phyloP scores from a whole-genome alignment of 106 monocot species.

The Platanthera guangdongensis region DNA sequence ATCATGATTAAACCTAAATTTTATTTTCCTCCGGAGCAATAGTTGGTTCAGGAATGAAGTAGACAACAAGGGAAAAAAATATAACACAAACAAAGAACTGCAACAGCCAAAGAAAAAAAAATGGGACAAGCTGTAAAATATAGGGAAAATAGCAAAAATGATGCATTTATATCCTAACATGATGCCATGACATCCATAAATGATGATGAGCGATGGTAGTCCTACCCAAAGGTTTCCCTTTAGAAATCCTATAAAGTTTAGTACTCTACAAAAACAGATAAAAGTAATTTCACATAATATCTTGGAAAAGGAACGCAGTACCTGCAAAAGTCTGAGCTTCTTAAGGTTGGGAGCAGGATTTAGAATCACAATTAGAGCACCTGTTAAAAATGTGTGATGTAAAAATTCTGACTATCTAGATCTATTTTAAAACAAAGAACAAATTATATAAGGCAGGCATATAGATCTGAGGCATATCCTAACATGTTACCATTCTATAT shows the following conservation, averaged over 20 bases:
- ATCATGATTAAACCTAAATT: constrained; percentile 27
- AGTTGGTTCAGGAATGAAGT: constrained; percentile 84
- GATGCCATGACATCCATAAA: neutral
- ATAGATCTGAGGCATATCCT: too few species aligned
- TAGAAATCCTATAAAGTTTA: constrained; percentile 92
- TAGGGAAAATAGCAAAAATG: neutral
- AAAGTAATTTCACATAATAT: neutral
- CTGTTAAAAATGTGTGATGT: constrained; percentile 19
- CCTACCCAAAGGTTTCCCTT: constrained; percentile 97
- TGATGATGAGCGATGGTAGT: neutral
- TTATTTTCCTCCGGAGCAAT: constrained; percentile 28
- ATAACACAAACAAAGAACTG: constrained; percentile 92
- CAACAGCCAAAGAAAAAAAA: constrained; percentile 13
- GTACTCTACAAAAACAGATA: neutral
- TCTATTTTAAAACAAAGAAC: neutral
- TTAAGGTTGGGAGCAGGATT: constrained; percentile 35
- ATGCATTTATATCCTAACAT: neutral
- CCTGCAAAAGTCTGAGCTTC: constrained; percentile 94
- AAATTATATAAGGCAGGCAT: neutral
- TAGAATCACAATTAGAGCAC: constrained; percentile 71
- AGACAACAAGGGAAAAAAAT: constrained; percentile 66
- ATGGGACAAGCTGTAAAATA: neutral
- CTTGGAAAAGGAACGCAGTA: constrained; percentile 6
- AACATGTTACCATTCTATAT: too few species aligned
- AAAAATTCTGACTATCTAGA: neutral